These are phyloP conservation scores for Sphagnum fallax DNA, from an alignment of 228 moss, liverwort and hornwort genomes.

Conservation along the genomic window DNA sequence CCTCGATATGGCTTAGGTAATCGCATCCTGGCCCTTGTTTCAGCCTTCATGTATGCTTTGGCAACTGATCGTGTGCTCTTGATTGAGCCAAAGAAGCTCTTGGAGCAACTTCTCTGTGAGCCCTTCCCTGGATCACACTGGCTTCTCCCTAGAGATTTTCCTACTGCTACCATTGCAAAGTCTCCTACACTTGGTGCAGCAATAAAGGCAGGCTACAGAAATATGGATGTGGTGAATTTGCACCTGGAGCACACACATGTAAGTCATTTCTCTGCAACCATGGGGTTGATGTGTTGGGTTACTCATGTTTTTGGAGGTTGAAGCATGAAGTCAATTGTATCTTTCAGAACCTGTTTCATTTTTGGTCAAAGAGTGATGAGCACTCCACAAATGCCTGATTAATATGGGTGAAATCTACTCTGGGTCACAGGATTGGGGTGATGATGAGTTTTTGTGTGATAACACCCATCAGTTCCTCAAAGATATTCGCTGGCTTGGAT, in stretches of 20 bases:
- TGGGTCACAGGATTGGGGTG: not conserved
- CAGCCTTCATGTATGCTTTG: constrained; percentile 29
- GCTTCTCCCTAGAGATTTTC: constrained; percentile 15
- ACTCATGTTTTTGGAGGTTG: not conserved
- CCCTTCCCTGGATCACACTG: constrained; percentile 34
- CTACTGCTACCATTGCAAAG: constrained; percentile 7
- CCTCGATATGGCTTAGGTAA: constrained; percentile 34
- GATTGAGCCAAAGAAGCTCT: constrained; percentile 24
- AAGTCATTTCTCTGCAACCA: not conserved
- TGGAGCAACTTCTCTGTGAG: constrained; percentile 28
- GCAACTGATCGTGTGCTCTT: constrained; percentile 32
- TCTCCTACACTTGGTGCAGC: not conserved
- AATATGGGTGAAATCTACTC: too few relatives aligned
- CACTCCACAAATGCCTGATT: too few relatives aligned
- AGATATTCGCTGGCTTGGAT: constrained; percentile 6
- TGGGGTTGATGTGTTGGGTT: not conserved
- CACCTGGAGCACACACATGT: not conserved
- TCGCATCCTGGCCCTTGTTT: constrained; percentile 26
- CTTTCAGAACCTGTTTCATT: too few relatives aligned
- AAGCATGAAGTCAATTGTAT: too few relatives aligned
- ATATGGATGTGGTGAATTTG: not conserved
- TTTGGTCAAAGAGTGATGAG: too few relatives aligned
- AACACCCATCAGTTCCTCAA: constrained; percentile 3
- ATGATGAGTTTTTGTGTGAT: constrained; percentile 2
- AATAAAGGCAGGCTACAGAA: not conserved